Evolutionary conservation across 805 yeast species (phyloP).

Genomic region (Cyberlindnera galapagoensis): DNA sequence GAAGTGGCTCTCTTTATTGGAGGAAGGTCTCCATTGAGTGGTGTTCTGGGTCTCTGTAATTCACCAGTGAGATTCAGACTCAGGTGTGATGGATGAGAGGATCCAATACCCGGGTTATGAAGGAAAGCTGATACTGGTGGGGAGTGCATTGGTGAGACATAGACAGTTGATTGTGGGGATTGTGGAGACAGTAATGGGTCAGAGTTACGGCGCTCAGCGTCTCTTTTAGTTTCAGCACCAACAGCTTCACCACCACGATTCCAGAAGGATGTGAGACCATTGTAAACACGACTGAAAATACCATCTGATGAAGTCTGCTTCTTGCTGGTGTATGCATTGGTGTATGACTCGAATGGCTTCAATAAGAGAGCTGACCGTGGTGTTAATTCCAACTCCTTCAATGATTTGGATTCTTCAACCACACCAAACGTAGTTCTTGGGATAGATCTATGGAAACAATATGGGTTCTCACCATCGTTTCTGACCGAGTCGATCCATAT

Average conservation of each 20-base stretch:
- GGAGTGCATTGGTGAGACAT: conserved; percentile 24
- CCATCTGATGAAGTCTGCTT: conserved; percentile 15
- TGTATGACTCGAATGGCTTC: conserved; percentile 43
- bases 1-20: not conserved
- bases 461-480: conserved; percentile 40
- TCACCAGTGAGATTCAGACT: conserved; percentile 14
- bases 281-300: conserved; percentile 26
- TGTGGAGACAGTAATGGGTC: conserved; percentile 3
- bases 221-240: conserved; percentile 8
- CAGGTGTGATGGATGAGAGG: conserved; percentile 20
- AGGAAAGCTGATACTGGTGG: conserved; percentile 12
- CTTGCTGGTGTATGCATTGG: conserved; percentile 23
- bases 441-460: conserved; percentile 40
- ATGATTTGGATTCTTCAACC: conserved; percentile 51
- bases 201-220: too few species aligned
- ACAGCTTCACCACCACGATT: conserved; percentile 3
- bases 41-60: conserved; percentile 10
- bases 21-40: conserved; percentile 3
- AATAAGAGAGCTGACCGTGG: conserved; percentile 73
- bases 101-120: too few species aligned
- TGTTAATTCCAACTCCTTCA: conserved; percentile 49
- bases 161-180: conserved; percentile 20
- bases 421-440: conserved; percentile 60
- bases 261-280: conserved; percentile 31
- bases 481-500: conserved; percentile 49